Evolutionary conservation across 495 filamentous ascomycete genomes (phyloP), one percentile per base, ranked within the genome.

Genomic region (Lepidopterella palustris): DNA sequence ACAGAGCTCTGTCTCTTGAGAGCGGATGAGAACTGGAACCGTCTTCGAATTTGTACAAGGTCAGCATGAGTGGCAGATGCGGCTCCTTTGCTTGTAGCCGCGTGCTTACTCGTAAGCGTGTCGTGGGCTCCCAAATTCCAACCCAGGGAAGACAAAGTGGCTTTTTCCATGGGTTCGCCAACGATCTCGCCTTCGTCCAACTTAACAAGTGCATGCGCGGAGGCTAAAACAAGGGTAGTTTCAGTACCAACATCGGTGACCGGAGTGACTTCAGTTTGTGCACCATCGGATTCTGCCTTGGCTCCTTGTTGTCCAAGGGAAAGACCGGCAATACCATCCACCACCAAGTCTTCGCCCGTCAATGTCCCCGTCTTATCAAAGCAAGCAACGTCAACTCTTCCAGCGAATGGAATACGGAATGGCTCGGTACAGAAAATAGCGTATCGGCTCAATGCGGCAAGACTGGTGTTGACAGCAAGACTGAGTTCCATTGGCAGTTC

Each of bases 371-470:
- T 99, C 77, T 99, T 99, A 72, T 99, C 93, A 66, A 99, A 99
- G 78, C 93, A 99, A 49, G 92, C 92, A 45, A 99, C 82, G 72
- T 99, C 93, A 51, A 99, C 87, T 58, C 93, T 87, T 35, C 93
- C 93, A 63, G 95, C 93, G 60, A 88, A 97, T 0, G 93, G 93
- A 73, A 99, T 99, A n/a, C 93, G 84, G 83, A 99, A 99, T 31
- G 93, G 93, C 72, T 99, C 93, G 6, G 93, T 99, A 71, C 93
- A 99, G 78, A 95, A 99, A 70, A 99, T 97, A 21, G 93, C 93
- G 66, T 84, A 93, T 68, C 89, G 90, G 73, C 91, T 93, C 31
- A 99, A 77, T 13, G 93, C 92, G 35, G 95, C 90, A 70, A 99
- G 76, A 82, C 90, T 95, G n/a, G 93, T 97, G 75, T 99, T 99